These are phyloP conservation scores for Lasiodiplodia citricola DNA, from an alignment of 2,329 filamentous ascomycete genomes.

Conservation along the genomic window DNA sequence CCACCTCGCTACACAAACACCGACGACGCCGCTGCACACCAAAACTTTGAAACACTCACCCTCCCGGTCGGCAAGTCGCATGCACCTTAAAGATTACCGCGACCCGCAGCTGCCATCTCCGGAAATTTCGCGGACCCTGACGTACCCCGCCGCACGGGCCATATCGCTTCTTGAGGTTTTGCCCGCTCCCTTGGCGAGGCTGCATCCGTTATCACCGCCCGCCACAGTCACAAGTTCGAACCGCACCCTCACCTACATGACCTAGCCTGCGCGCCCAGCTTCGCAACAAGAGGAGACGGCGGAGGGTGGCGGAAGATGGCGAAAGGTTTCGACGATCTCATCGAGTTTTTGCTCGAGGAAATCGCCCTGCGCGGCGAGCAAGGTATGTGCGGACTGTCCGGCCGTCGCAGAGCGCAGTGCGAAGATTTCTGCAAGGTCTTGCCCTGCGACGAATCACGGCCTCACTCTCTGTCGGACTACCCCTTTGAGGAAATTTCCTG, in stretches of 20 bases:
- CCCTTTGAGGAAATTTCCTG: constrained; percentile 17
- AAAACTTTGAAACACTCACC: not conserved
- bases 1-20: not conserved
- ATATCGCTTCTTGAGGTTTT: constrained; percentile 2
- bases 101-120: not conserved
- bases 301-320: constrained; percentile 27
- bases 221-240: constrained; percentile 21
- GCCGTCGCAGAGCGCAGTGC: constrained; percentile 10
- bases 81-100: not conserved
- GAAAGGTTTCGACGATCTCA: constrained; percentile 59
- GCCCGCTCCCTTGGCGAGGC: constrained; percentile 13
- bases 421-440: constrained; percentile 23
- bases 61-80: not conserved
- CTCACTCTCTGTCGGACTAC: constrained; percentile 5
- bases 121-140: constrained; percentile 5
- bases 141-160: constrained; percentile 22
- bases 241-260: constrained; percentile 23
- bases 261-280: constrained; percentile 1
- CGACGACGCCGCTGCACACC: not conserved
- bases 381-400: constrained; percentile 52
- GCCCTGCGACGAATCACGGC: constrained; percentile 22
- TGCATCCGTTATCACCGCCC: constrained; percentile 17
- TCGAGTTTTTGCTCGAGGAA: constrained; percentile 63
- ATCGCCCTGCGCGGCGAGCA: constrained; percentile 63
- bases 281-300: constrained; percentile 9